These are phyloP conservation scores for Vigna hirtella DNA, from an alignment of 306 rosid species.

Conservation along the genomic window DNA sequence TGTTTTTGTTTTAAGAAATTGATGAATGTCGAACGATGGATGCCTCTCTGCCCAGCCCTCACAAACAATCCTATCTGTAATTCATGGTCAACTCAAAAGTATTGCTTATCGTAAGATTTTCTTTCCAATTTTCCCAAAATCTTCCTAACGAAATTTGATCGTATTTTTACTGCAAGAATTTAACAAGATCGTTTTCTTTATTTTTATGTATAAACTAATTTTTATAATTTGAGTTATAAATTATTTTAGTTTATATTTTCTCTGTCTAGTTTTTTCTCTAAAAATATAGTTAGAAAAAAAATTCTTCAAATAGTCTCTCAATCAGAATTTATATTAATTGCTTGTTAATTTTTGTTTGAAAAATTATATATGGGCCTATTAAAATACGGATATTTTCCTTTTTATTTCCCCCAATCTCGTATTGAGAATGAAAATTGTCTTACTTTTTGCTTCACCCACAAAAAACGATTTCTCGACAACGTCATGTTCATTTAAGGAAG, in stretches of 20 bases:
- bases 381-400: neutral
- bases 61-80: constrained; percentile 29
- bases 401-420: neutral
- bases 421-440: neutral
- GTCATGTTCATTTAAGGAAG: no score
- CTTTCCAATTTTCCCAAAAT: neutral
- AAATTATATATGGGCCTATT: neutral
- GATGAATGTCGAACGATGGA: constrained; percentile 6
- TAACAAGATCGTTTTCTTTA: no score
- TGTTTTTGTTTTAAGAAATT: neutral
- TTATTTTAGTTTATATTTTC: no score
- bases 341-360: no score
- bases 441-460: neutral
- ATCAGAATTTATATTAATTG: no score
- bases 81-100: neutral
- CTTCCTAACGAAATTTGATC: neutral
- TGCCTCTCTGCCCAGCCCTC: neutral
- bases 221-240: no score
- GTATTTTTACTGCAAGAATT: neutral
- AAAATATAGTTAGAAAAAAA: no score
- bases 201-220: no score
- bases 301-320: no score
- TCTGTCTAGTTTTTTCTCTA: no score
- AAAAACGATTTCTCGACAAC: no score
- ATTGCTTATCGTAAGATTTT: neutral